Conservation (phyloP, 495 filamentous ascomycete genomes). For the Hyaloscypha hepaticicola region DNA sequence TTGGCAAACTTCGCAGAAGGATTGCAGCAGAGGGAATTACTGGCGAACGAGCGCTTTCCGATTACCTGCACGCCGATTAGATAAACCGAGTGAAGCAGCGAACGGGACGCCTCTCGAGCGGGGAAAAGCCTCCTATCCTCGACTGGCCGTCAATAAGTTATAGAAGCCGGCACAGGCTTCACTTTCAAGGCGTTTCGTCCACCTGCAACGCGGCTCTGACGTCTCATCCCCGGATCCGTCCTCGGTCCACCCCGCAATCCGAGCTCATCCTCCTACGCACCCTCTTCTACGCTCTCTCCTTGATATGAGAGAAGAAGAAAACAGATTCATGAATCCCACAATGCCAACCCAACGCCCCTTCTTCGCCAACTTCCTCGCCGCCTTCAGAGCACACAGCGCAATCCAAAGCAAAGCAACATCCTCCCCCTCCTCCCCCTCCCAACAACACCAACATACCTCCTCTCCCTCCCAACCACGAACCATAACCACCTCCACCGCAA, state of each 20-base stretch:
- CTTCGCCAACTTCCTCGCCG: conserved; percentile 72
- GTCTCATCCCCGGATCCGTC: not conserved
- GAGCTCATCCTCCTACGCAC: not conserved
- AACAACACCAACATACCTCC: conserved; percentile 13
- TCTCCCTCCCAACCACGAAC: conserved; percentile 29
- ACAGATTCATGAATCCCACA: not conserved
- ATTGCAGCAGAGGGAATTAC: conserved; percentile 6
- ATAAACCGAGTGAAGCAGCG: conserved; percentile 18
- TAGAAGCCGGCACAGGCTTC: not conserved
- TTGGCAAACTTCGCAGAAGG: not conserved
- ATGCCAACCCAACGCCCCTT: conserved; percentile 71
- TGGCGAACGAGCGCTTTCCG: not conserved
- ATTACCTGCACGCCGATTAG: conserved; percentile 9
- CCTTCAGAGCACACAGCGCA: conserved; percentile 60
- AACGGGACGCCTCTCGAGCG: not conserved
- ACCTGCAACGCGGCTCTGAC: conserved; percentile 9
- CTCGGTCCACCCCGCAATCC: conserved; percentile 9
- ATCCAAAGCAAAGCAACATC: conserved; percentile 27
- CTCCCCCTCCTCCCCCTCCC: conserved; percentile 18
- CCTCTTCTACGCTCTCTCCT: conserved; percentile 5
- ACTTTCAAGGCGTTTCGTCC: not conserved
- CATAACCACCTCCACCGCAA: conserved; percentile 28
- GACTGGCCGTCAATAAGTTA: not conserved
- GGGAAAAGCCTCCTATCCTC: not conserved
- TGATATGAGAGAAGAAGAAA: not conserved